A percentile compares a stretch with the other conserved stretches of the same genome.
Evolutionary conservation across 257 asterid genomes (phyloP).

Genomic region (Penstemon barbatus): DNA sequence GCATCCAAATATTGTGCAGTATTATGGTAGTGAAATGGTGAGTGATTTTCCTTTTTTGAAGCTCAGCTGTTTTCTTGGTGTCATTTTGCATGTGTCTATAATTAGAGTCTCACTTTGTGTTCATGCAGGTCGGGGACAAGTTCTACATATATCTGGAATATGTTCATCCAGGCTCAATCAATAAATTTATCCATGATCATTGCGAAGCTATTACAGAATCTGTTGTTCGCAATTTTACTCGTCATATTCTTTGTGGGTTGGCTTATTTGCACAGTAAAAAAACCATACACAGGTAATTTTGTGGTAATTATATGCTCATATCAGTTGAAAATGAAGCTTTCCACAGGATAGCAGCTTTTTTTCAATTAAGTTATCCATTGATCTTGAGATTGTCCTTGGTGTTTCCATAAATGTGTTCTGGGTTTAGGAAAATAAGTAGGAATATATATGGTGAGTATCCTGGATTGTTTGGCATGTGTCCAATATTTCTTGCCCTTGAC

Average conservation of each 20-base stretch:
- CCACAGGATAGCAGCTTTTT: no score
- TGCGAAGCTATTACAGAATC: conserved; percentile 87
- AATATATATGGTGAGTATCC: no score
- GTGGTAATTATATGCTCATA: no score
- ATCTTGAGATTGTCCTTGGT: no score
- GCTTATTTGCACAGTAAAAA: conserved; percentile 85
- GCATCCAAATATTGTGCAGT: conserved; percentile 92
- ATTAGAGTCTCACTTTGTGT: conserved; percentile 26
- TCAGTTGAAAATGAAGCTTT: no score
- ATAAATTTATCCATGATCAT: conserved; percentile 72
- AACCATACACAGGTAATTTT: conserved; percentile 80
- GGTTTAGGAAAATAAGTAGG: no score
- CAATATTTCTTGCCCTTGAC: neutral
- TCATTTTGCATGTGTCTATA: conserved; percentile 15
- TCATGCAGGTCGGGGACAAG: conserved; percentile 64
- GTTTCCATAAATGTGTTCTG: no score
- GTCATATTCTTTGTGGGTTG: conserved; percentile 86
- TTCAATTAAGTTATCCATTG: no score
- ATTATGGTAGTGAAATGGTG: conserved; percentile 86
- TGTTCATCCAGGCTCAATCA: conserved; percentile 94
- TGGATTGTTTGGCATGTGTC: no score
- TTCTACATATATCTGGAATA: conserved; percentile 88
- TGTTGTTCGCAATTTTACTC: conserved; percentile 84
- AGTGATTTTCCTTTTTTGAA: conserved; percentile 27
- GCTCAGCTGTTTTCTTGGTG: conserved; percentile 6